phyloP scores from a whole-genome alignment of 192 early-diverging fungal genomes.

The Entomortierella parvispora region DNA sequence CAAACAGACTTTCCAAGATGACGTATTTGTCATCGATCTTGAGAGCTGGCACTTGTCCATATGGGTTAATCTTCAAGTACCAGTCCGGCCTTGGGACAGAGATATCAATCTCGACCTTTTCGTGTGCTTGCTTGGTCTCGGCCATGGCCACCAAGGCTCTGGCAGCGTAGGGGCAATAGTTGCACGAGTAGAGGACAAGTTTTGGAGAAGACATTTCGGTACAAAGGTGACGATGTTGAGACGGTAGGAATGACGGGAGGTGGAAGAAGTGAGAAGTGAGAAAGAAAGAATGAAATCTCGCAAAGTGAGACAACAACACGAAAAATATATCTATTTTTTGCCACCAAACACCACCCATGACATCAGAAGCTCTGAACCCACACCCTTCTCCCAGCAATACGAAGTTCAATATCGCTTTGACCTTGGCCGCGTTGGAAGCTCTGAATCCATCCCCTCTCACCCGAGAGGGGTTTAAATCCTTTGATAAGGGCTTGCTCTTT shows the following conservation, averaged over 20 bases:
- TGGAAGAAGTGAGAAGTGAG: background rate
- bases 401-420: too few species aligned
- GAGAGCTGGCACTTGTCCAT: conserved; percentile 71
- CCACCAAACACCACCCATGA: too few species aligned
- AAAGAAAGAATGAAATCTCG: too few species aligned
- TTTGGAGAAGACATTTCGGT: conserved; percentile 24
- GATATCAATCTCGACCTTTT: conserved; percentile 68
- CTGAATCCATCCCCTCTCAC: too few species aligned
- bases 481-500: too few species aligned
- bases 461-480: too few species aligned
- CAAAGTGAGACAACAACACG: too few species aligned
- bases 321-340: too few species aligned
- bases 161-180: conserved; percentile 72
- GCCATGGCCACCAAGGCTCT: conserved; percentile 70
- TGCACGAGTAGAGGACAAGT: conserved; percentile 61
- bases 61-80: conserved; percentile 63
- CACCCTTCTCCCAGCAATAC: too few species aligned
- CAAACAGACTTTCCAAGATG: conserved; percentile 70
- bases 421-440: too few species aligned
- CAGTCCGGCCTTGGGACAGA: conserved; percentile 8
- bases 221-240: background rate
- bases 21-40: conserved; percentile 54
- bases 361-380: too few species aligned
- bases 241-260: background rate
- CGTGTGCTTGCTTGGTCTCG: conserved; percentile 59